Percentiles rank a stretch among this genome's conserved stretches.
Conservation (phyloP, 768 basidiomycete genomes). For the Arthromyces matolae region DNA sequence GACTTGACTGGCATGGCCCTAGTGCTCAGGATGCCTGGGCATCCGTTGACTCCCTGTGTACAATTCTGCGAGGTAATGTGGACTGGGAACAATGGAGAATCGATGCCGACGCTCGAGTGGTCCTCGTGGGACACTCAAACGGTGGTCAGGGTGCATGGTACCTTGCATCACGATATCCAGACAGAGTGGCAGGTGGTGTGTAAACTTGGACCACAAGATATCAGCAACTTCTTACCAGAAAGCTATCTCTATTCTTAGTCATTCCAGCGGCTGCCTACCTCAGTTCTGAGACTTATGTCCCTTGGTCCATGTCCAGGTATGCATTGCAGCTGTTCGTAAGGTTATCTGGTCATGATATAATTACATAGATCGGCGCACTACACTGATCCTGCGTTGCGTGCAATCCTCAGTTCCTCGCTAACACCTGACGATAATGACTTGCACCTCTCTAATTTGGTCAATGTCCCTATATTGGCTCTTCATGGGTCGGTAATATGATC, state of each 20-base stretch:
- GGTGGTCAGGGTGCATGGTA: constrained; percentile 92
- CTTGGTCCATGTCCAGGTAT: constrained; percentile 62
- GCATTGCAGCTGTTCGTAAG: background rate
- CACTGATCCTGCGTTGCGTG: constrained; percentile 68
- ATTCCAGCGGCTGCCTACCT: constrained; percentile 80
- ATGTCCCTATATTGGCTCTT: constrained; percentile 67
- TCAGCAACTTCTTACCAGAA: background rate
- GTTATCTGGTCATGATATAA: background rate
- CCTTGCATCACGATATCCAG: constrained; percentile 71
- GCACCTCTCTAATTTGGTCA: constrained; percentile 72
- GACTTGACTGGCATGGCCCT: constrained; percentile 90
- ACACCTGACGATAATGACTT: constrained; percentile 87
- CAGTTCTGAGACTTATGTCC: constrained; percentile 84
- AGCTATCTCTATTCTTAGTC: constrained; percentile 35
- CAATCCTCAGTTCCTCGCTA: constrained; percentile 69
- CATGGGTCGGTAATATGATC: constrained; percentile 59
- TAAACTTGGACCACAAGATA: background rate
- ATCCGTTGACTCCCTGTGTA: constrained; percentile 52
- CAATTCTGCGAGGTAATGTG: constrained; percentile 36
- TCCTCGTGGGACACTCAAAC: constrained; percentile 91
- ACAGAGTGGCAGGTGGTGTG: constrained; percentile 62
- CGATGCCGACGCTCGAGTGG: constrained; percentile 36
- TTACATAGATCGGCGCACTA: constrained; percentile 68
- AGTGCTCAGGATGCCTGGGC: constrained; percentile 70
- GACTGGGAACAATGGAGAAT: constrained; percentile 42